These are phyloP conservation scores for Xylaria sp. DNA, from an alignment of 2,329 filamentous ascomycete genomes.

Conservation along the genomic window DNA sequence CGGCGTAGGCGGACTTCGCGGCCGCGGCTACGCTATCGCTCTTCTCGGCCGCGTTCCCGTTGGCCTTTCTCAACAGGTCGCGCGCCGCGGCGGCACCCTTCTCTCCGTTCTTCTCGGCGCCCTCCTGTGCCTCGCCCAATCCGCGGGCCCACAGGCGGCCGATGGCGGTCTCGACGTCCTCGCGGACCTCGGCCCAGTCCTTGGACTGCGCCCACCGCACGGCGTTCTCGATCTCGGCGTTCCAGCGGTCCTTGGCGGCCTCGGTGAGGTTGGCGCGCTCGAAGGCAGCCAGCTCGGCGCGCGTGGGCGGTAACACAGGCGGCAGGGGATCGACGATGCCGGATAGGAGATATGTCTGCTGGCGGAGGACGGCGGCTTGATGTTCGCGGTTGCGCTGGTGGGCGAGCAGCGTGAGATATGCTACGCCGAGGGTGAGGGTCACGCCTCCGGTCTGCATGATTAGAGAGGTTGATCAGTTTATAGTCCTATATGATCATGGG, in stretches of 20 bases:
- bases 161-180: constrained; percentile 63
- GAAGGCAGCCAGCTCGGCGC: constrained; percentile 61
- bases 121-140: constrained; percentile 50
- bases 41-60: constrained; percentile 52
- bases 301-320: constrained; percentile 59
- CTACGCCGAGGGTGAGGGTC: constrained; percentile 76
- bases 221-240: constrained; percentile 74
- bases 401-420: constrained; percentile 76
- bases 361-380: constrained; percentile 66
- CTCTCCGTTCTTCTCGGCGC: constrained; percentile 41
- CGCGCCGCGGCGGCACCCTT: constrained; percentile 43
- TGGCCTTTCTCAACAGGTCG: constrained; percentile 49
- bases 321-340: constrained; percentile 60
- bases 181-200: constrained; percentile 71
- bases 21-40: constrained; percentile 45
- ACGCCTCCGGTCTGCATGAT: constrained; percentile 73
- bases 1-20: constrained; percentile 47
- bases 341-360: constrained; percentile 65
- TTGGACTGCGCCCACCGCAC: constrained; percentile 73
- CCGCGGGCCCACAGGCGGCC: constrained; percentile 57
- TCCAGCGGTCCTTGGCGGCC: constrained; percentile 80
- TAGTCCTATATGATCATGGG: background rate
- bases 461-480: constrained; percentile 5
- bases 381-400: constrained; percentile 74
- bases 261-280: constrained; percentile 69